Evolutionary conservation across 2,329 filamentous ascomycete genomes (phyloP).

Genomic region (Tolypocladium nubicola): DNA sequence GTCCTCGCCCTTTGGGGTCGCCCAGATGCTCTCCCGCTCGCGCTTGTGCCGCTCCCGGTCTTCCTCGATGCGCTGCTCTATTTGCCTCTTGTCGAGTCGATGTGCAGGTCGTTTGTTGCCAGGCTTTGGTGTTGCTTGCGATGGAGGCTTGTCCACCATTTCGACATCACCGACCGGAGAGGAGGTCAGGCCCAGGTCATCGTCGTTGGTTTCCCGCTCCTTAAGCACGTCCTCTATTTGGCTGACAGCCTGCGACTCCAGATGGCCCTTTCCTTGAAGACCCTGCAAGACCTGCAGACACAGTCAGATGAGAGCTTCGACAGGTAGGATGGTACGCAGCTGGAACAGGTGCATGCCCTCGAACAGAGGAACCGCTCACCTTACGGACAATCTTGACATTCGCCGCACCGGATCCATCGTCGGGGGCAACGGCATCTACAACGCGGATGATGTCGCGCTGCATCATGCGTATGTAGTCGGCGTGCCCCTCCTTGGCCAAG

Average conservation of each 20-base stretch:
- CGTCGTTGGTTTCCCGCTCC: slow-evolving; percentile 58
- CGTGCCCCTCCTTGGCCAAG: slow-evolving; percentile 63
- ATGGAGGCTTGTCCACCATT: slow-evolving; percentile 29
- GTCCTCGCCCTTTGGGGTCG: slow-evolving; percentile 52
- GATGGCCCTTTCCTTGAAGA: slow-evolving; percentile 59
- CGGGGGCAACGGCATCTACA: slow-evolving; percentile 83
- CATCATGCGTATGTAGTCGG: slow-evolving; percentile 86
- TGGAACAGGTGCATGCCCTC: background rate
- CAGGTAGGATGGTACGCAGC: background rate
- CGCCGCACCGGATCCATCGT: slow-evolving; percentile 76
- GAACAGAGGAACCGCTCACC: slow-evolving; percentile 33
- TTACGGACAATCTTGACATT: slow-evolving; percentile 89
- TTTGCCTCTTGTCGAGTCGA: slow-evolving; percentile 69
- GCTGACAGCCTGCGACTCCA: slow-evolving; percentile 61
- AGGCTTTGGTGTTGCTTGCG: slow-evolving; percentile 27
- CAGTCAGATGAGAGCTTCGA: background rate
- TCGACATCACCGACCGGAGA: slow-evolving; percentile 36
- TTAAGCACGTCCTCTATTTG: slow-evolving; percentile 80
- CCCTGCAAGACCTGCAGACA: slow-evolving; percentile 50
- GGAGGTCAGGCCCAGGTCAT: slow-evolving; percentile 42
- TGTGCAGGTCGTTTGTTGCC: slow-evolving; percentile 19
- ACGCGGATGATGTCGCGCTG: slow-evolving; percentile 85
- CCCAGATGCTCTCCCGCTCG: slow-evolving; percentile 87
- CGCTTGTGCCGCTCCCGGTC: slow-evolving; percentile 92
- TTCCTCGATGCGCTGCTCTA: slow-evolving; percentile 94